Evolutionary conservation across 2,329 filamentous ascomycete species (phyloP).

Genomic region (Trichoderma koningiopsis): DNA sequence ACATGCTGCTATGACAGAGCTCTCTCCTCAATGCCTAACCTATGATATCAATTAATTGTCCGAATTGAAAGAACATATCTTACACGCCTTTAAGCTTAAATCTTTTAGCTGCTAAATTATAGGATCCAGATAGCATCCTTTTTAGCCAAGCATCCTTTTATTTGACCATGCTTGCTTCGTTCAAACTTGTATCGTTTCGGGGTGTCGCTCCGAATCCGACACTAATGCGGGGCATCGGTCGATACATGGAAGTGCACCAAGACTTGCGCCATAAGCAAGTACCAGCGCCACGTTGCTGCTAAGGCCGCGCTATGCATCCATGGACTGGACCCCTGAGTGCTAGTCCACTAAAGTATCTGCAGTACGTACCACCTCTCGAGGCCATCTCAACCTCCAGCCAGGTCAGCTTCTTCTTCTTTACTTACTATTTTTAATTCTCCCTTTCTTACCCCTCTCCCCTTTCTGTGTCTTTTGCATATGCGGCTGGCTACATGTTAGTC

Average conservation of each 20-base stretch:
- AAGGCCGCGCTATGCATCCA: not conserved
- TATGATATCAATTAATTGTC: too few species aligned
- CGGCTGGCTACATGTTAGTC: slow-evolving; percentile 53
- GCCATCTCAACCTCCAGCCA: not conserved
- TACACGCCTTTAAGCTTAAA: too few species aligned
- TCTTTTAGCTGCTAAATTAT: too few species aligned
- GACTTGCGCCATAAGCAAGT: not conserved
- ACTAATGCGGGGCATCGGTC: slow-evolving; percentile 16
- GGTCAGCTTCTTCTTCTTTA: not conserved
- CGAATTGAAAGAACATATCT: too few species aligned
- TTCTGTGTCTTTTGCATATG: slow-evolving; percentile 36
- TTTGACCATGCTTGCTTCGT: too few species aligned
- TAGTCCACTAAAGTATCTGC: not conserved
- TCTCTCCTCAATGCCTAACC: too few species aligned
- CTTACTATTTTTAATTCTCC: not conserved
- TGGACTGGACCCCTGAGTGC: slow-evolving; percentile 9
- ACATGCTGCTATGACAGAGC: too few species aligned
- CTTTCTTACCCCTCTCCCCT: not conserved
- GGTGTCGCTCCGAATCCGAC: not conserved
- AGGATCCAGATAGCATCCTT: too few species aligned
- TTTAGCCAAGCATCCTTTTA: too few species aligned
- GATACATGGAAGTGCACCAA: not conserved
- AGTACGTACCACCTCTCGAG: not conserved
- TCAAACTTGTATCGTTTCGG: not conserved
- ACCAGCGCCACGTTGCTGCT: not conserved